Evolutionary conservation across 768 basidiomycete genomes (phyloP), one percentile per base, ranked within the genome.

Genomic region (Sutorius australiensis): DNA sequence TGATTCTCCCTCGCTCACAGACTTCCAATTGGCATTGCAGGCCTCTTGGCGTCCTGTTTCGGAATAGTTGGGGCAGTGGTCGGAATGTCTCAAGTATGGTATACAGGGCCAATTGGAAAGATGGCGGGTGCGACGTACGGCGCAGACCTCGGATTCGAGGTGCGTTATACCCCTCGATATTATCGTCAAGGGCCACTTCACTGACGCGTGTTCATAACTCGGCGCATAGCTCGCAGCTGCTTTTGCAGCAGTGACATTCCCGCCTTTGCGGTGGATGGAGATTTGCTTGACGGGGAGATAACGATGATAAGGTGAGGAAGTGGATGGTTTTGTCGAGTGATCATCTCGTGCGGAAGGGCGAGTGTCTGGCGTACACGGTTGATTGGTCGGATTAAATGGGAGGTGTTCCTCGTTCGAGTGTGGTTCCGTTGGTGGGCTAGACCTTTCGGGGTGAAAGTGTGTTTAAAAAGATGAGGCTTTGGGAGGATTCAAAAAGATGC

Each of bases 81-180:
- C 6, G 76, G 78, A 1, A 82, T 82, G 80, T 74, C 80, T 8
- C 73, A 78, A 53, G 69, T 67, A 6, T 79, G 79, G 78, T 81
- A 80, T 50, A 77, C 73, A 2, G 81, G 81, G 1, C 80, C 79
- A 0, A 59, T 81, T 3, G 81, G 72, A 3, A 61, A 60, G 43
- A 52, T 72, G 41, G 75, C 78, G 5, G 78, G 78, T 12, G 71
- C 63, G 3, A 21, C 34, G 11, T 73, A 62, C 37, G 80, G 80
- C 30, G 80, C 77, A 1, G 80, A 82, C 58, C 68, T 82, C 28
- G 80, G 80, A 31, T 81, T 82, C 51, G 80, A 81, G 70, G 76
- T 79, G 28, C 30, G 71, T 1, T 33, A 6, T 2, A 5, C n/a
- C n/a, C 10, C 8, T 17, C 16, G 33, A 10, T 11, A 5, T 9